A percentile compares a stretch with the other conserved stretches of the same genome.
These are phyloP conservation scores for Candida ficus DNA, from an alignment of 805 yeast genomes.

Conservation along the genomic window DNA sequence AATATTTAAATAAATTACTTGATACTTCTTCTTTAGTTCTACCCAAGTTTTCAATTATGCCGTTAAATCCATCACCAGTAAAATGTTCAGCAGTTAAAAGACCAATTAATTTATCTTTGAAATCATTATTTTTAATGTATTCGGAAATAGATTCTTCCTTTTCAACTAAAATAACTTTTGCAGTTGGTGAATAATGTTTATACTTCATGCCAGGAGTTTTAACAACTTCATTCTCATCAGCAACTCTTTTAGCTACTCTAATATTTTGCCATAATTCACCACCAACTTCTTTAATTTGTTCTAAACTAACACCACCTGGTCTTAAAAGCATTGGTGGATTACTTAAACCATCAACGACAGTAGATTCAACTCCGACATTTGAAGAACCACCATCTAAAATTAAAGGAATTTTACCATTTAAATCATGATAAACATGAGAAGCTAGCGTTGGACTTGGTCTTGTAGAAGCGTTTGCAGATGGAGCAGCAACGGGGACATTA, in stretches of 20 bases:
- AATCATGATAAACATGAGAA: conserved; percentile 74
- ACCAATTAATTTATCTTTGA: conserved; percentile 39
- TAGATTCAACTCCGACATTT: conserved; percentile 86
- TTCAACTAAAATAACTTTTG: conserved; percentile 67
- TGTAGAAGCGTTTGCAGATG: conserved; percentile 95
- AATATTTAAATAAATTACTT: conserved; percentile 61
- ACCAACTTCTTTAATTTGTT: conserved; percentile 60
- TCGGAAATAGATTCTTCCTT: conserved; percentile 25
- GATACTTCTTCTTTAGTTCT: conserved; percentile 53
- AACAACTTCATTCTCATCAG: conserved; percentile 62
- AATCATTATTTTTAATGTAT: conserved; percentile 27
- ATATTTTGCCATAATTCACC: conserved; percentile 66
- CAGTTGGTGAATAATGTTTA: conserved; percentile 89
- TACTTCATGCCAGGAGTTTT: conserved; percentile 98
- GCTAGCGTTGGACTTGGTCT: conserved; percentile 92
- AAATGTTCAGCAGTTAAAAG: conserved; percentile 38
- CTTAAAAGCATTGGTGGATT: conserved; percentile 82
- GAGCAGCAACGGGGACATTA: conserved; percentile 93
- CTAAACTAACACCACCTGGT: conserved; percentile 91
- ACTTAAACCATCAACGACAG: conserved; percentile 87
- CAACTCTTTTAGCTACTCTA: conserved; percentile 58
- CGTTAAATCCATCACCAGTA: conserved; percentile 17
- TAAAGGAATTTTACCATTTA: conserved; percentile 72
- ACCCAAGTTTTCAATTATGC: conserved; percentile 35
- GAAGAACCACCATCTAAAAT: conserved; percentile 91